Evolutionary conservation across 768 basidiomycete species (phyloP).

Genomic region (Lactarius psammicola): DNA sequence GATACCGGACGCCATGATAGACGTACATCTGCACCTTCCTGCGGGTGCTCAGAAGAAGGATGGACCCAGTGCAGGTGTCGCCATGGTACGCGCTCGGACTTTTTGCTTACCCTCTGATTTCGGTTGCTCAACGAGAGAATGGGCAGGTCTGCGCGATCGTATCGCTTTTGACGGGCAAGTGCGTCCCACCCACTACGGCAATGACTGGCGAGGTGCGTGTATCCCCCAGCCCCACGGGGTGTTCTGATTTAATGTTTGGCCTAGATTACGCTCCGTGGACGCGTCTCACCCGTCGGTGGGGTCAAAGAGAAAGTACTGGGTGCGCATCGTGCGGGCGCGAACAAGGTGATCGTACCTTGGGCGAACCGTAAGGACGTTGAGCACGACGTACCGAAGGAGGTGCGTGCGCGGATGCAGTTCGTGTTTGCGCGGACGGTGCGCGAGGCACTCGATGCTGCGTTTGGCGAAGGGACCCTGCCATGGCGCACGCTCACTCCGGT

Average conservation of each 20-base stretch:
- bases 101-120: not conserved
- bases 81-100: constrained; percentile 56
- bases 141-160: constrained; percentile 78
- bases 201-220: constrained; percentile 81
- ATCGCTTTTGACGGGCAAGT: constrained; percentile 74
- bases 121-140: not conserved
- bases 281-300: constrained; percentile 81
- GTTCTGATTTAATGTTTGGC: not conserved
- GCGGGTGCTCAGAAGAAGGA: constrained; percentile 92
- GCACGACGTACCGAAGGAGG: constrained; percentile 74
- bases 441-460: constrained; percentile 81
- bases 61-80: constrained; percentile 87
- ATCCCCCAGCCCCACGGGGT: not conserved
- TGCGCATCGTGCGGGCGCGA: constrained; percentile 82
- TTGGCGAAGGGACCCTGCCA: constrained; percentile 63
- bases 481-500: constrained; percentile 55
- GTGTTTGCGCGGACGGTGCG: constrained; percentile 76
- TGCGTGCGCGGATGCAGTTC: constrained; percentile 74
- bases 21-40: constrained; percentile 87
- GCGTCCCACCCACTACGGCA: constrained; percentile 68
- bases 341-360: constrained; percentile 80
- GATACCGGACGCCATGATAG: constrained; percentile 59
- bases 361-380: constrained; percentile 86
- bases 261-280: constrained; percentile 78
- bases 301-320: constrained; percentile 92